Base-by-base conservation (phyloP, 2,329 filamentous ascomycete species). In the Pyrenophora tritici-repentis region DNA sequence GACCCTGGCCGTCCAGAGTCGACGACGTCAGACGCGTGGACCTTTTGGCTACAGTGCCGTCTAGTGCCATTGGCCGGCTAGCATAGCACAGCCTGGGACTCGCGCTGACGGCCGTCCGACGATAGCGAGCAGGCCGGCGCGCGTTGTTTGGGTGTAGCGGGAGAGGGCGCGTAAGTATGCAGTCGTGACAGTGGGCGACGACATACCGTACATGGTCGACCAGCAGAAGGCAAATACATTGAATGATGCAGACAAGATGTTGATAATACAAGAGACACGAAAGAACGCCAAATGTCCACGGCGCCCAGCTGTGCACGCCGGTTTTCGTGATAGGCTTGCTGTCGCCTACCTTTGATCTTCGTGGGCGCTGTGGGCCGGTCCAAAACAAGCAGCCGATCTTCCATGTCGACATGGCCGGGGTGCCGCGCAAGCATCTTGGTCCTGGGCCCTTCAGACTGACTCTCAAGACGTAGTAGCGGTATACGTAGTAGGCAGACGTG, bases 11-110 rank as follows among this genome's bases (percentile, higher is more conserved):
- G 22, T 2, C 40, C 44, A 49, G 58, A 38, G 47, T 51, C 59
- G 52, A 45, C 58, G 51, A 66, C 63, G 61, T 65, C 63, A 66
- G 58, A 62, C 55, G 56, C 58, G 55, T 57, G 54, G 57, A 59
- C 22, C 22, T 6, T 24, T 9, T 24, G 22, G 53, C 47, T 58
- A 51, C 53, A 34, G 49, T 42, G 47, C 50, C 39, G 44, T 37
- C 29, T 50, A 47, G 43, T 41, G 29, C 31, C 14, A 20, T 34
- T 39, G 34, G 43, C 20, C 3, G 18, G 5, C 16, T n/a, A n/a
- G 34, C 18, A 43, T 52, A 47, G 37, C 14, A 33, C 41, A 12
- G 20, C 40, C 17, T 37, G 17, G 32, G 45, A 33, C 37, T 45
- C 33, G 56, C 53, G 56, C 54, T 57, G 59, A 46, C 50, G 37